Conservation (phyloP, 371 early-diverging fungal species). For the Circinella minor region DNA sequence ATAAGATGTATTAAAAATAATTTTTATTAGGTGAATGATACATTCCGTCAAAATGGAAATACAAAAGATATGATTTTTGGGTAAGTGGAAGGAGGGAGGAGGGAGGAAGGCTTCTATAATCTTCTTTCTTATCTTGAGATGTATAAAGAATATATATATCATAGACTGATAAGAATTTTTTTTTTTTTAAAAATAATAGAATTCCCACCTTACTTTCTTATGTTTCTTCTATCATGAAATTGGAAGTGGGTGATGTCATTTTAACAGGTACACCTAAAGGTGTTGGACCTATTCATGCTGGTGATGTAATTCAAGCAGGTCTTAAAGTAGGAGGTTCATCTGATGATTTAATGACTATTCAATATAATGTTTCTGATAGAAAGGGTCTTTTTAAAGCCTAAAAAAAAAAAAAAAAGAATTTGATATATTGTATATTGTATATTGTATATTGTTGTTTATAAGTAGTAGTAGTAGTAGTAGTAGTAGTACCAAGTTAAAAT, state of each 20-base stretch:
- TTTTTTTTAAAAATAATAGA: background rate
- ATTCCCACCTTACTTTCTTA: constrained; percentile 74
- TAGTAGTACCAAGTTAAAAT: background rate
- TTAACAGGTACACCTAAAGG: constrained; percentile 89
- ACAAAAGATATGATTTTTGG: constrained; percentile 93
- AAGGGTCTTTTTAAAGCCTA: constrained; percentile 40
- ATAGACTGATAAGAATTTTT: background rate
- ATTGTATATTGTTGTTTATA: background rate
- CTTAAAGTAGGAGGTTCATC: constrained; percentile 50
- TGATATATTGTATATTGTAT: background rate
- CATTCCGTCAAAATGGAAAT: constrained; percentile 79
- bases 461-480: background rate
- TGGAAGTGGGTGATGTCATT: constrained; percentile 83
- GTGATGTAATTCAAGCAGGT: constrained; percentile 79
- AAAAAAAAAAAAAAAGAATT: no score
- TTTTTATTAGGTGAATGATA: constrained; percentile 62
- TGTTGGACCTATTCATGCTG: constrained; percentile 82
- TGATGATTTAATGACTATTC: constrained; percentile 33
- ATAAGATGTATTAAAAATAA: background rate
- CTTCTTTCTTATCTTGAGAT: background rate
- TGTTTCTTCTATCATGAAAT: constrained; percentile 83
- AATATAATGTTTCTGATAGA: constrained; percentile 44
- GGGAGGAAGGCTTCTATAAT: background rate
- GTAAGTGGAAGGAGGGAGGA: constrained; percentile 48
- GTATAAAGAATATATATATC: no score